These are phyloP conservation scores for Athelia psychrophila DNA, from an alignment of 1,284 basidiomycete species.

Conservation along the genomic window DNA sequence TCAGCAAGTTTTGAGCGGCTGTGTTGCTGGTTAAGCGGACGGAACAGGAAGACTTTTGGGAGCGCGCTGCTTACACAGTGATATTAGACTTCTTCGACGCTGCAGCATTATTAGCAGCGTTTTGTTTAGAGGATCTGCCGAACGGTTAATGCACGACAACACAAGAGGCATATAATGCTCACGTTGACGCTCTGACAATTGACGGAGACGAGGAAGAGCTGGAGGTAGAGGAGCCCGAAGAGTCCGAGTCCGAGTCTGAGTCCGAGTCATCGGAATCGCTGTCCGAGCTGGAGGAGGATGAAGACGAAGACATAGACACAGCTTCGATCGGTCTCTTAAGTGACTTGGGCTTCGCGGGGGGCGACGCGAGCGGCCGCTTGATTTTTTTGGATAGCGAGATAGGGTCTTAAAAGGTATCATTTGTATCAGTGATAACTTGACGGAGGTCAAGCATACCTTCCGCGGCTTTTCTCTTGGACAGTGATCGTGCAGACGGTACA, in stretches of 20 bases:
- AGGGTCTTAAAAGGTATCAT: neutral
- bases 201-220: conserved; percentile 1
- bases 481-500: neutral
- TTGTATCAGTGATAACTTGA: neutral
- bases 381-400: neutral
- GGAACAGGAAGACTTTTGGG: too few relatives aligned
- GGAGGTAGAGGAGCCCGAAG: neutral
- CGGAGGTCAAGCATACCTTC: neutral
- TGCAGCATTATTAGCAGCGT: too few relatives aligned
- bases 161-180: too few relatives aligned
- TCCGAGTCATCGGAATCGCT: conserved; percentile 21
- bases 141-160: too few relatives aligned
- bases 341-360: neutral
- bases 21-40: too few relatives aligned
- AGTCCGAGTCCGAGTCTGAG: conserved; percentile 14
- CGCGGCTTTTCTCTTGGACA: neutral
- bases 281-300: neutral
- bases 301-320: neutral
- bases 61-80: too few relatives aligned
- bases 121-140: conserved; percentile 6
- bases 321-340: neutral
- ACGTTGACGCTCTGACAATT: neutral
- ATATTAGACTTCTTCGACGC: too few relatives aligned
- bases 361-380: neutral
- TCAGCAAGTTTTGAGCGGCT: too few relatives aligned